phyloP scores from a whole-genome alignment of 73 alveolate species.

The Paramecium primaurelia region DNA sequence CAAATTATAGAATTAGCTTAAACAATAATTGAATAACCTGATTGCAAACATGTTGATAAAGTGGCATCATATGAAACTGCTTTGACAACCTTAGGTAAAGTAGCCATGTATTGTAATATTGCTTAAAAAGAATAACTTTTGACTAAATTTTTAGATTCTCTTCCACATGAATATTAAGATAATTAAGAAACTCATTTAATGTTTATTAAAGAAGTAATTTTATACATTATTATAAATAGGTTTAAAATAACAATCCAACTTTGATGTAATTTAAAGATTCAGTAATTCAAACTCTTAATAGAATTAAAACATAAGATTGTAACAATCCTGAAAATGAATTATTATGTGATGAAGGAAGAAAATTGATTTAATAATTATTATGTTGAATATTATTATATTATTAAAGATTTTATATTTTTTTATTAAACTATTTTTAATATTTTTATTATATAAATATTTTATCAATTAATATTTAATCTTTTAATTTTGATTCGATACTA shows the following conservation, averaged over 20 bases:
- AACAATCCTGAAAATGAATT: conserved; percentile 50
- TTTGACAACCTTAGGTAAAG: conserved; percentile 23
- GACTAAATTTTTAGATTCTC: background rate
- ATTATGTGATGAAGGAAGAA: conserved; percentile 35
- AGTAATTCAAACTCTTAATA: background rate
- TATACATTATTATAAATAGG: background rate
- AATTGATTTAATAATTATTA: conserved; percentile 3
- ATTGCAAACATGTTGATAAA: background rate
- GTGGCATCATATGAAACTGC: conserved; percentile 47
- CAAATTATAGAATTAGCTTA: background rate
- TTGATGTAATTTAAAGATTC: background rate
- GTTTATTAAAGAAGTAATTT: conserved; percentile 27
- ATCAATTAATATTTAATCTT: background rate
- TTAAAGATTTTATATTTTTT: background rate
- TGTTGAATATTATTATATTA: background rate
- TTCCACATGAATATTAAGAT: conserved; percentile 16
- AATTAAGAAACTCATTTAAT: conserved; percentile 39
- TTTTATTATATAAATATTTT: no score
- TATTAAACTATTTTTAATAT: background rate
- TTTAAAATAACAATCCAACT: background rate
- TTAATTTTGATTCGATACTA: background rate
- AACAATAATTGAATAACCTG: background rate
- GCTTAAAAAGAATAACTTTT: background rate
- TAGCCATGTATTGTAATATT: background rate
- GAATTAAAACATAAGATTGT: conserved; percentile 1